Base-by-base conservation (phyloP, 768 basidiomycete species). In the button mushroom (Agaricus bisporus) region DNA sequence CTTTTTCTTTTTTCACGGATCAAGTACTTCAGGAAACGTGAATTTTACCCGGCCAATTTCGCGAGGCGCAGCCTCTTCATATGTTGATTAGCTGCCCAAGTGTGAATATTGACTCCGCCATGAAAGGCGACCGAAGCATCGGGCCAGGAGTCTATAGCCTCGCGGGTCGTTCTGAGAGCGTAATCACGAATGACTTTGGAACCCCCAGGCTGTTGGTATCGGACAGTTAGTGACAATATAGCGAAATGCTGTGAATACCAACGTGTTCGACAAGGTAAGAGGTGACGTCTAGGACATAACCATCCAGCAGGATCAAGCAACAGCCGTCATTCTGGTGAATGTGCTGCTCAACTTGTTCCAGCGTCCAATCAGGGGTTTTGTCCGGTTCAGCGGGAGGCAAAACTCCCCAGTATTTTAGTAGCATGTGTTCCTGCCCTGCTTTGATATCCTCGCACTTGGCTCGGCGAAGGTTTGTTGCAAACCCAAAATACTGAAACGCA, bases 61-160 rank as follows among this genome's bases (percentile, higher is more conserved):
- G 82, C 83, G 10, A 84, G 59, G 48, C 75, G 67, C 37, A 83
- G 60, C 44, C 76, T 70, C n/a, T 60, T 58, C 75, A 84, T 73
- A 41, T 73, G 68, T 58, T 67, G 69, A 57, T 66, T 72, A 12
- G 83, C 82, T 3, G 77, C 75, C n/a, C 76, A 71, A 12, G 83
- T 82, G 60, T 89, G 87, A 51, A 81, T 81, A 61, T 89, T 91
- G 60, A 87, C 68, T 12, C 86, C 86, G 14, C 86, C 86, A 51
- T 77, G 72, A 68, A 86, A 89, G 0, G 86, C 83, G 74, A 78
- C 79, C 5, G 76, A 75, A 0, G 83, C 82, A 44, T 83, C 74
- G 17, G 37, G 47, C 59, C 56, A 60, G 28, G n/a, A 47, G 20
- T 55, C 41, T 6, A 45, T 55, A 36, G 48, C 58, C 56, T 37